phyloP scores from a whole-genome alignment of 495 filamentous ascomycete genomes.

The Clohesyomyces aquaticus region DNA sequence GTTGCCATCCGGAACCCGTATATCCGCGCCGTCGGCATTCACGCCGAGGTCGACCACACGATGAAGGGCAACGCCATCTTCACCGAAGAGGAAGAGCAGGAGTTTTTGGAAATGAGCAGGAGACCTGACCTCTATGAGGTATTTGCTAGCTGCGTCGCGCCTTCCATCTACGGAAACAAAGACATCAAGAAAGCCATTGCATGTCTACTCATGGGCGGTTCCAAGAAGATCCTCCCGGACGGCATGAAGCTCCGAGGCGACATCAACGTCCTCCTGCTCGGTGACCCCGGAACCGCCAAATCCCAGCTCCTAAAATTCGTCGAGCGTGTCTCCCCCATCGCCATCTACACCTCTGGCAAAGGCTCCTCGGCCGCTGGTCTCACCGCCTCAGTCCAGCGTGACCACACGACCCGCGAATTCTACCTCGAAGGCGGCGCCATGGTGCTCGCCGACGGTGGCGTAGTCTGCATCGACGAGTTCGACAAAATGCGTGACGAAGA shows the following conservation, averaged over 20 bases:
- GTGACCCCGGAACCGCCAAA: constrained; percentile 98
- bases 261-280: constrained; percentile 96
- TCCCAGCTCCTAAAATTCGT: constrained; percentile 98
- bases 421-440: constrained; percentile 98
- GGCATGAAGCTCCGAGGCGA: constrained; percentile 98
- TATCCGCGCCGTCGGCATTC: constrained; percentile 90
- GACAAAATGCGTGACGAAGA: constrained; percentile 99
- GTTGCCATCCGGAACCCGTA: constrained; percentile 97
- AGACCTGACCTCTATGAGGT: constrained; percentile 88
- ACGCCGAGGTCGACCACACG: constrained; percentile 85
- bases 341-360: constrained; percentile 99
- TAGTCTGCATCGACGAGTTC: constrained; percentile 99
- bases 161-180: constrained; percentile 93
- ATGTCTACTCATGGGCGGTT: constrained; percentile 91
- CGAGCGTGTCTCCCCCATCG: constrained; percentile 93
- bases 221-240: constrained; percentile 97
- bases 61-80: constrained; percentile 84
- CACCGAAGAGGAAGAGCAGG: constrained; percentile 95
- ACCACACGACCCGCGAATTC: constrained; percentile 90
- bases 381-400: constrained; percentile 95
- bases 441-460: constrained; percentile 96
- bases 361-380: constrained; percentile 98
- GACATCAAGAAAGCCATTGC: constrained; percentile 99
- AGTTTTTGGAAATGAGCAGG: constrained; percentile 91
- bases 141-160: constrained; percentile 91